phyloP scores from a whole-genome alignment of 2,329 filamentous ascomycete species.

The Ophiostoma quercus region DNA sequence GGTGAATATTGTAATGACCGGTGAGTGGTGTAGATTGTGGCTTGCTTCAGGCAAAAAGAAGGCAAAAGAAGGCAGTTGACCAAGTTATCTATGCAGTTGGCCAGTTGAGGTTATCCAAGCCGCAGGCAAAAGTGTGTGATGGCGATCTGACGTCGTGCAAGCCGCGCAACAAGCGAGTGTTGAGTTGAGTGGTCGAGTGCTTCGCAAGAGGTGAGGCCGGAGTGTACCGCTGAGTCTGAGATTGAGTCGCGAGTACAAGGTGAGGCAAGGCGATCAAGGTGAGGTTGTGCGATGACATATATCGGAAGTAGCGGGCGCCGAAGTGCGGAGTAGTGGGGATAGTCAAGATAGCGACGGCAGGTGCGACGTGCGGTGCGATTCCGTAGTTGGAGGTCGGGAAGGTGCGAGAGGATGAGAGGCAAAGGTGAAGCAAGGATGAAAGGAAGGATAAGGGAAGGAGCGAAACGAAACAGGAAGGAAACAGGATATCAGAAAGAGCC shows the following conservation, averaged over 20 bases:
- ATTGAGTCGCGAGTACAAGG: neutral
- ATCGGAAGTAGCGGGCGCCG: neutral
- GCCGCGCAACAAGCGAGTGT: neutral
- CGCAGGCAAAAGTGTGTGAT: neutral
- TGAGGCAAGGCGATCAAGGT: neutral
- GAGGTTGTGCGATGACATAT: conserved; percentile 9
- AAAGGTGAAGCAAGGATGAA: neutral
- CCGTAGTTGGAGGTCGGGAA: neutral
- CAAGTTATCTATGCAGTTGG: neutral
- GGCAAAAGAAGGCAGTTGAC: neutral
- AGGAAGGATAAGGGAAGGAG: neutral
- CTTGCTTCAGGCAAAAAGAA: neutral
- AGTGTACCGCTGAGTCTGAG: neutral
- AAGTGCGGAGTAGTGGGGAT: conserved; percentile 12
- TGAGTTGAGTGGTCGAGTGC: neutral
- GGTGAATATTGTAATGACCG: neutral
- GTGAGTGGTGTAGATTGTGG: neutral
- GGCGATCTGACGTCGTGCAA: neutral
- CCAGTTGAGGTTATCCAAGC: neutral
- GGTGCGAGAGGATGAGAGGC: neutral
- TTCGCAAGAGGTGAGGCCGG: neutral
- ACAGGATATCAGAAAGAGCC: neutral
- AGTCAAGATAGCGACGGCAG: neutral
- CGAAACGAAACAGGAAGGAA: neutral
- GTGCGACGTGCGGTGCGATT: neutral